Evolutionary conservation across 1,139 yeast genomes (phyloP).

Genomic region (Taphrina pruni): DNA sequence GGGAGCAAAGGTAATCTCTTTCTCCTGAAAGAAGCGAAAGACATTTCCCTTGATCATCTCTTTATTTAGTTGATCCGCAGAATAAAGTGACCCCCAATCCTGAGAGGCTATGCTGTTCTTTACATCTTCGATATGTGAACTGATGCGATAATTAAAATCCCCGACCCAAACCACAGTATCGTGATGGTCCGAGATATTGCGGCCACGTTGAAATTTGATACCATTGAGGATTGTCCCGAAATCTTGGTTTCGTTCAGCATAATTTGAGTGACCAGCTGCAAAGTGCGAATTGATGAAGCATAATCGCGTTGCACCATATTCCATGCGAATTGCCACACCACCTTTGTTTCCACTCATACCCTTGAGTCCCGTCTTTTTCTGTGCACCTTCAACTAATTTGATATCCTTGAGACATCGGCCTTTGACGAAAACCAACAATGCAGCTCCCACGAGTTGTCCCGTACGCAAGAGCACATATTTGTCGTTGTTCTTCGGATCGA

Average conservation of each 20-base stretch:
- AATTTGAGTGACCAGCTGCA: constrained; percentile 88
- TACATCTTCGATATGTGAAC: constrained; percentile 76
- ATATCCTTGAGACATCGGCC: constrained; percentile 67
- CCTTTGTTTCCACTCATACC: constrained; percentile 94
- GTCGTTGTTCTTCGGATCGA: constrained; percentile 55
- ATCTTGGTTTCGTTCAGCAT: constrained; percentile 86
- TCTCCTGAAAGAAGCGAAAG: constrained; percentile 83
- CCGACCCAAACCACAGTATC: constrained; percentile 92
- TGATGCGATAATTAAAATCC: constrained; percentile 87
- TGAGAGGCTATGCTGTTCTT: constrained; percentile 61
- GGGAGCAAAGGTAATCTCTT: constrained; percentile 77
- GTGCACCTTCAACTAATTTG: constrained; percentile 76
- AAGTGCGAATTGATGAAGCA: constrained; percentile 89
- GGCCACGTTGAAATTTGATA: constrained; percentile 73
- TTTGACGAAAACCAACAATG: constrained; percentile 72
- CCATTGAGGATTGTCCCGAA: constrained; percentile 81
- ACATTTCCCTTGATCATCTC: constrained; percentile 88
- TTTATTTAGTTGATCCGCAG: constrained; percentile 77
- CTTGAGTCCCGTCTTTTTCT: constrained; percentile 86
- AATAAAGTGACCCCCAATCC: constrained; percentile 61
- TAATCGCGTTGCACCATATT: constrained; percentile 75
- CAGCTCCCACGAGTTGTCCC: constrained; percentile 93
- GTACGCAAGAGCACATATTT: constrained; percentile 76
- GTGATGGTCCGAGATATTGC: constrained; percentile 69
- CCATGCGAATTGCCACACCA: constrained; percentile 83